A percentile compares a stretch with the other conserved stretches of the same genome.
Conservation (phyloP, 768 basidiomycete species). For the Mycena galopus region DNA sequence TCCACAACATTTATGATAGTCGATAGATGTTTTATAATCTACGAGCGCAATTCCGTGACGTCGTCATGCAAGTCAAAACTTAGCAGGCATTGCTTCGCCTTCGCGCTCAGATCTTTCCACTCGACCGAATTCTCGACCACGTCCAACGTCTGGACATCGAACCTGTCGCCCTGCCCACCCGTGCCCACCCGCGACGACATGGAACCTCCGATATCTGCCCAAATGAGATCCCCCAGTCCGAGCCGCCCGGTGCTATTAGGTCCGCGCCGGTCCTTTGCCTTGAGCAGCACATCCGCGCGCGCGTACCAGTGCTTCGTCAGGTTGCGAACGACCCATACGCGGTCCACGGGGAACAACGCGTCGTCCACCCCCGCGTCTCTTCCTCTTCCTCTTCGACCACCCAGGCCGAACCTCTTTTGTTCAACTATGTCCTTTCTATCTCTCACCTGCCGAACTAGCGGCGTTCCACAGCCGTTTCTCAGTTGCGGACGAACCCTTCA, state of each 20-base stretch:
- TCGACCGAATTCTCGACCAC: background rate
- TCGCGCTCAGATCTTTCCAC: background rate
- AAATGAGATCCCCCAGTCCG: conserved; percentile 16
- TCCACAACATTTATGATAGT: too few relatives aligned
- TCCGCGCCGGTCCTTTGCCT: background rate
- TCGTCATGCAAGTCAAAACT: too few relatives aligned
- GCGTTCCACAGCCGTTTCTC: too few relatives aligned
- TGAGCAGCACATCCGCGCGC: conserved; percentile 15
- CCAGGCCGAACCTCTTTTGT: too few relatives aligned
- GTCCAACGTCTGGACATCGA: background rate
- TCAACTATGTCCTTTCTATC: too few relatives aligned
- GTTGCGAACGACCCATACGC: conserved; percentile 21
- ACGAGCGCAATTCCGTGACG: too few relatives aligned
- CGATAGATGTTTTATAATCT: too few relatives aligned
- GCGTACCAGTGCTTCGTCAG: conserved; percentile 23
- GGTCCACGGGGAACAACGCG: conserved; percentile 3
- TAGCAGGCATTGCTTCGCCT: too few relatives aligned
- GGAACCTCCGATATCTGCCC: conserved; percentile 15
- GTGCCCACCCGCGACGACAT: background rate
- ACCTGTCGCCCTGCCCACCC: background rate
- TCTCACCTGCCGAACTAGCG: too few relatives aligned
- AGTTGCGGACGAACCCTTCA: too few relatives aligned
- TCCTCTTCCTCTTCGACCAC: too few relatives aligned
- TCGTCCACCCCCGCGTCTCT: background rate
- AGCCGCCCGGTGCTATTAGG: background rate